Evolutionary conservation across 202 grass and related monocot species (phyloP).

Genomic region (Saccharum hybrid): DNA sequence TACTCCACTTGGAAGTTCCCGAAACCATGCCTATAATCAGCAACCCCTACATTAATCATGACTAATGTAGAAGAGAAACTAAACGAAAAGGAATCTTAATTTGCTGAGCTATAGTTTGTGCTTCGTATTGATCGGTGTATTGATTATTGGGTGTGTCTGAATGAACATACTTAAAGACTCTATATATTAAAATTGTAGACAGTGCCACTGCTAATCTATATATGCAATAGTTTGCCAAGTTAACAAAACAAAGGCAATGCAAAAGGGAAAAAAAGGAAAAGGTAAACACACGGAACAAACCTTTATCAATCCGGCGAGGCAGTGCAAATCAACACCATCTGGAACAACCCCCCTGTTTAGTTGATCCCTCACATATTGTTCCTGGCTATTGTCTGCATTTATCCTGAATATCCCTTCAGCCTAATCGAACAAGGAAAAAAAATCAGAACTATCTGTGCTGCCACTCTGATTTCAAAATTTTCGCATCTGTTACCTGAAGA

Average conservation of each 20-base stretch:
- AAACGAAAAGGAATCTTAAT: slow-evolving; percentile 6
- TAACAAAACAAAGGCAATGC: not conserved
- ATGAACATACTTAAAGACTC: slow-evolving; percentile 13
- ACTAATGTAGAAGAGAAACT: not conserved
- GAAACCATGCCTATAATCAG: slow-evolving; percentile 82
- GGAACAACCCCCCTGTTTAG: slow-evolving; percentile 87
- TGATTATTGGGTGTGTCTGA: slow-evolving; percentile 6
- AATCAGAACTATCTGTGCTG: slow-evolving; percentile 21
- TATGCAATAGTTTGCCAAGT: not conserved
- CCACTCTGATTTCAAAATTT: not conserved
- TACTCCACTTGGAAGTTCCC: slow-evolving; percentile 89
- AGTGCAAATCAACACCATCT: slow-evolving; percentile 81
- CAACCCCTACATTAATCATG: slow-evolving; percentile 10
- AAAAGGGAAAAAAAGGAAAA: not conserved
- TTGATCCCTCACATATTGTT: slow-evolving; percentile 76
- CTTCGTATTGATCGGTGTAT: not conserved
- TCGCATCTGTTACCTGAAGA: slow-evolving; percentile 64
- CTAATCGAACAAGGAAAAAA: slow-evolving; percentile 55
- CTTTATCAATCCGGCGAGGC: slow-evolving; percentile 87
- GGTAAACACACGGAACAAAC: slow-evolving; percentile 43
- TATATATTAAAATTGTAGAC: not conserved
- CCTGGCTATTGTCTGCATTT: slow-evolving; percentile 92
- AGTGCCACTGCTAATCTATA: not conserved
- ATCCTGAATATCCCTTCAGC: slow-evolving; percentile 98
- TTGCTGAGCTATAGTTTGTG: not conserved